Evolutionary conservation across 768 basidiomycete species (phyloP).

Genomic region (Rhizopogon rudus): DNA sequence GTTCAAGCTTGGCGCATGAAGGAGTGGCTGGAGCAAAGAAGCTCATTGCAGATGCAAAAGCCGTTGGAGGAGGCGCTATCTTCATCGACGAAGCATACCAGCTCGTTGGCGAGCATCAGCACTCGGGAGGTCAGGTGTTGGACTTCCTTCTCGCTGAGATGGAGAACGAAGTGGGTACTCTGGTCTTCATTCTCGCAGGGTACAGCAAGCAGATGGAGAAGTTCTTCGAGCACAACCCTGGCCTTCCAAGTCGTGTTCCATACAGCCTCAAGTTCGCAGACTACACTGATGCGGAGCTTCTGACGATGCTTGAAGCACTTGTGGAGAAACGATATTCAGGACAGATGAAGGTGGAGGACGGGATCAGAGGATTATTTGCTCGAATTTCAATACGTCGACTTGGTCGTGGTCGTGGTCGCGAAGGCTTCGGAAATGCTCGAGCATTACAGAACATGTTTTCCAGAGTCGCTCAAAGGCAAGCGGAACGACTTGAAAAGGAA

Average conservation of each 20-base stretch:
- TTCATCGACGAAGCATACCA: slow-evolving; percentile 76
- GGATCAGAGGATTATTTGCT: slow-evolving; percentile 45
- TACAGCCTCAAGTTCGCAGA: slow-evolving; percentile 54
- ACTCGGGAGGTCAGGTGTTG: slow-evolving; percentile 51
- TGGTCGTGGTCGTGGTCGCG: slow-evolving; percentile 51
- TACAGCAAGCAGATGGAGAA: slow-evolving; percentile 71
- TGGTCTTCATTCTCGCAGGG: slow-evolving; percentile 69
- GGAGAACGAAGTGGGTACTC: slow-evolving; percentile 60
- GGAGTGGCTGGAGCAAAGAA: slow-evolving; percentile 51
- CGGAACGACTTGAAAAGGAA: slow-evolving; percentile 39
- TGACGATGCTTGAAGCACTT: slow-evolving; percentile 46
- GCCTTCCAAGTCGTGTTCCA: slow-evolving; percentile 64
- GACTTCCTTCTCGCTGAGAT: slow-evolving; percentile 72
- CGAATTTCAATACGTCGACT: slow-evolving; percentile 57
- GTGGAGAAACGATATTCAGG: slow-evolving; percentile 44
- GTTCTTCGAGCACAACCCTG: slow-evolving; percentile 75
- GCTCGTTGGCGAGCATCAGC: slow-evolving; percentile 43
- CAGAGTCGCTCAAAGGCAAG: slow-evolving; percentile 47
- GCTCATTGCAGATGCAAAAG: slow-evolving; percentile 39
- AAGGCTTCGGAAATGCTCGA: slow-evolving; percentile 67
- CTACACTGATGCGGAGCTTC: slow-evolving; percentile 53
- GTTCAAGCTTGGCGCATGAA: slow-evolving; percentile 51
- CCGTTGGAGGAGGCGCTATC: slow-evolving; percentile 56
- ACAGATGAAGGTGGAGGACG: slow-evolving; percentile 51
- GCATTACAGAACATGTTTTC: slow-evolving; percentile 49